Conservation (phyloP, 345 rosid genomes). For the Salix exigua region DNA sequence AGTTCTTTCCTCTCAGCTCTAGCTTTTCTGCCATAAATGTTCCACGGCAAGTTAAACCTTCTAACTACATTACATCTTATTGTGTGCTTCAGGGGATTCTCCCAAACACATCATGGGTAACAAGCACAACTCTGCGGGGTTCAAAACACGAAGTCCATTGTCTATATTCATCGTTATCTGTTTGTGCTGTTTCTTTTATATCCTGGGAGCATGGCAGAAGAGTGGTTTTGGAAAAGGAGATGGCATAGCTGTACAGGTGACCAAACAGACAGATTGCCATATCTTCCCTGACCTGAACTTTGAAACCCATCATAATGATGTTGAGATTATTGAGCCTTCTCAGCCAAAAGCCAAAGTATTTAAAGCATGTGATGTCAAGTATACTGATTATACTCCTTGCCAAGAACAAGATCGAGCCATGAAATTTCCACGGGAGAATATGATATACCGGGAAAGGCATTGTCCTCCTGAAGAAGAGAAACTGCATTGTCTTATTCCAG, state of each 20-base stretch:
- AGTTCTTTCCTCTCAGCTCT: neutral
- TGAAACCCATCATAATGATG: constrained; percentile 67
- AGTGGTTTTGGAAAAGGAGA: constrained; percentile 95
- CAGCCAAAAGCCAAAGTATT: constrained; percentile 52
- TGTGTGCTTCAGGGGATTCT: constrained; percentile 7
- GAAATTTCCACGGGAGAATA: constrained; percentile 86
- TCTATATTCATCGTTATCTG: constrained; percentile 68
- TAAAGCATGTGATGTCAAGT: constrained; percentile 69
- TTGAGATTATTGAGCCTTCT: constrained; percentile 48
- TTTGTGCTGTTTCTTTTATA: constrained; percentile 83
- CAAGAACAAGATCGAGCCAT: constrained; percentile 92
- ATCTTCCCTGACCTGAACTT: constrained; percentile 58
- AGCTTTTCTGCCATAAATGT: neutral
- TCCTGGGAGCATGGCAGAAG: constrained; percentile 95
- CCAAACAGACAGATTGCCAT: constrained; percentile 66
- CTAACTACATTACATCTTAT: neutral
- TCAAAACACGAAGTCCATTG: constrained; percentile 53
- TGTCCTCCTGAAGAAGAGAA: constrained; percentile 84
- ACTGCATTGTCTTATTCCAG: constrained; percentile 78
- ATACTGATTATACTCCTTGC: constrained; percentile 89
- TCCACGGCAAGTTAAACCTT: neutral
- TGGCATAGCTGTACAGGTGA: constrained; percentile 57
- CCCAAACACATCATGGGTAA: constrained; percentile 44
- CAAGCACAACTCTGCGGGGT: constrained; percentile 47
- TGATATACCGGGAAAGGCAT: constrained; percentile 93